phyloP scores from a whole-genome alignment of 1,139 yeast genomes.

The Kodamaea alishanica region DNA sequence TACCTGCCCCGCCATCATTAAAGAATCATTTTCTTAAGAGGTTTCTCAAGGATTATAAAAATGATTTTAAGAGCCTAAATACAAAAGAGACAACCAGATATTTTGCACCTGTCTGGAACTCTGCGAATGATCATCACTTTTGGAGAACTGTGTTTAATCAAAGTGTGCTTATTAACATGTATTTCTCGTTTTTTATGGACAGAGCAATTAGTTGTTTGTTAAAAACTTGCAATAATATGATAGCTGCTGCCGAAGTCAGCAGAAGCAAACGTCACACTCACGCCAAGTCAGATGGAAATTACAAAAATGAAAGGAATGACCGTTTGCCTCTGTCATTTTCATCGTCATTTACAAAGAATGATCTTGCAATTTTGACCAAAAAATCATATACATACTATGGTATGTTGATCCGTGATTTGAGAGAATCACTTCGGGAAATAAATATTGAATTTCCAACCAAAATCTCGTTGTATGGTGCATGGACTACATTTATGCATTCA shows the following conservation, averaged over 20 bases:
- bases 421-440: constrained; percentile 29
- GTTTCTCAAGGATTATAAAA: constrained; percentile 12
- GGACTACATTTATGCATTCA: constrained; percentile 34
- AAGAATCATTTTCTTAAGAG: constrained; percentile 17
- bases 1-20: constrained; percentile 9
- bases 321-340: constrained; percentile 4
- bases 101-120: constrained; percentile 30
- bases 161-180: constrained; percentile 24
- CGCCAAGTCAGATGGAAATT: not conserved
- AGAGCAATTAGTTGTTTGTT: constrained; percentile 35
- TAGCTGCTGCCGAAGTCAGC: constrained; percentile 12
- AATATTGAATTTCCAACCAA: constrained; percentile 38
- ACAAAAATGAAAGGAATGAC: not conserved
- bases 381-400: constrained; percentile 38
- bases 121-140: constrained; percentile 17
- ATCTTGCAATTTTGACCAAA: constrained; percentile 28
- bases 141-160: constrained; percentile 32
- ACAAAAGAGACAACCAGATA: constrained; percentile 15
- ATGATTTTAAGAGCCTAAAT: constrained; percentile 15
- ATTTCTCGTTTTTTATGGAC: constrained; percentile 37
- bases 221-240: constrained; percentile 23
- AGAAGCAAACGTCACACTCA: not conserved
- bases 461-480: constrained; percentile 37
- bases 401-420: constrained; percentile 29
- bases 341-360: constrained; percentile 26